Conservation (phyloP, 352 stramenopile genomes). For the Saprolegnia diclina region DNA sequence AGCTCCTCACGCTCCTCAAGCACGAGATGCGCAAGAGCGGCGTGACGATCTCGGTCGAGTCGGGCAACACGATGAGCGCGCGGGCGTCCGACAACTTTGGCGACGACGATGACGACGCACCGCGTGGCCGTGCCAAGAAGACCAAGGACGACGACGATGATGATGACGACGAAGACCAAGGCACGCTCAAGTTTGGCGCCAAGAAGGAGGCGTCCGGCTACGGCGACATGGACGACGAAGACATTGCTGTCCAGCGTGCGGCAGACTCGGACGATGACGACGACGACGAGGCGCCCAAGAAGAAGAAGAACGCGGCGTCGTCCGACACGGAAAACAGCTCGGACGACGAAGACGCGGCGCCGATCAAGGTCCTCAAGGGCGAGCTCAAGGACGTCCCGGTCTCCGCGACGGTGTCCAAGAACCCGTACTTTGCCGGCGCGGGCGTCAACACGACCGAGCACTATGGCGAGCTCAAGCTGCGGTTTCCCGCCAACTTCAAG, state of each 20-base stretch:
- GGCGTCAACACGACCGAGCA: conserved; percentile 72
- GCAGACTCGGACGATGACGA: conserved; percentile 53
- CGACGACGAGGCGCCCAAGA: neutral
- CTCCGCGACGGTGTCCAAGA: conserved; percentile 71
- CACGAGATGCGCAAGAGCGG: conserved; percentile 90
- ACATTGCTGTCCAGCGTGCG: conserved; percentile 74
- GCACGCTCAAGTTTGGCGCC: conserved; percentile 76
- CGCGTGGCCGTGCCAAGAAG: conserved; percentile 45
- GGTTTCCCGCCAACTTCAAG: conserved; percentile 85
- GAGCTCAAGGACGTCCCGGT: conserved; percentile 74
- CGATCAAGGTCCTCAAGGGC: conserved; percentile 33
- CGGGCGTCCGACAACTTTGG: conserved; percentile 18
- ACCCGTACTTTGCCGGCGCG: conserved; percentile 82
- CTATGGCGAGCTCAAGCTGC: conserved; percentile 78
- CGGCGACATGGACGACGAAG: conserved; percentile 92
- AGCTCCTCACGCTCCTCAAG: conserved; percentile 92
- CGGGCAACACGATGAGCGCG: conserved; percentile 20
- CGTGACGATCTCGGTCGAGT: conserved; percentile 41
- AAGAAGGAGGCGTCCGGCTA: conserved; percentile 80
- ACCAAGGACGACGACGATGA: conserved; percentile 72
- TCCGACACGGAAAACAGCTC: conserved; percentile 24
- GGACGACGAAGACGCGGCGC: conserved; percentile 33
- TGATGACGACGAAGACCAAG: conserved; percentile 82
- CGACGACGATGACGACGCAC: conserved; percentile 45
- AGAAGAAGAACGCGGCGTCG: neutral